Evolutionary conservation across 2,329 filamentous ascomycete genomes (phyloP).

Genomic region (Domatiomyces globalis): DNA sequence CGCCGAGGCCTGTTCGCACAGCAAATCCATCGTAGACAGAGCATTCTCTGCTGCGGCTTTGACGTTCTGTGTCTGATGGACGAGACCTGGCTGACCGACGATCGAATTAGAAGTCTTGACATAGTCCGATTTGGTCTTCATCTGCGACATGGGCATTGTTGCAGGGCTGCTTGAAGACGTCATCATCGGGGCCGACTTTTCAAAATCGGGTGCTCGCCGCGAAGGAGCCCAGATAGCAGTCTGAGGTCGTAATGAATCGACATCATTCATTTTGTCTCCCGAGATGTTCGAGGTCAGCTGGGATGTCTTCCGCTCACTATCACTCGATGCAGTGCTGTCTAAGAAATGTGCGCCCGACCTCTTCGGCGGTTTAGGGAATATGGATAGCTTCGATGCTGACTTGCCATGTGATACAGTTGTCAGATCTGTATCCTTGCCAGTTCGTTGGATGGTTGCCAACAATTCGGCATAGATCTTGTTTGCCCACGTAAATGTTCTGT

Average conservation of each 20-base stretch:
- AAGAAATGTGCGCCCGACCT: slow-evolving; percentile 40
- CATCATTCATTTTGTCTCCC: slow-evolving; percentile 10
- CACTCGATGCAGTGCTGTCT: slow-evolving; percentile 17
- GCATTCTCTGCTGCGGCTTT: slow-evolving; percentile 43
- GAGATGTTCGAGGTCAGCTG: slow-evolving; percentile 11
- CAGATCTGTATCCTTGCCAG: slow-evolving; percentile 28
- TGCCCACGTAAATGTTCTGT: slow-evolving; percentile 55
- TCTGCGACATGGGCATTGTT: background rate
- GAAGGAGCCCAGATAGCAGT: slow-evolving; percentile 13
- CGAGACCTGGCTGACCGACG: background rate
- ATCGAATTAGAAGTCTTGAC: background rate
- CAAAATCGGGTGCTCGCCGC: background rate
- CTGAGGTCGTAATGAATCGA: slow-evolving; percentile 10
- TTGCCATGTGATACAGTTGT: slow-evolving; percentile 26
- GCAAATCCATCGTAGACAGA: slow-evolving; percentile 54
- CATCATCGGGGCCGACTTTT: background rate
- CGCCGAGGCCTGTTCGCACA: slow-evolving; percentile 71
- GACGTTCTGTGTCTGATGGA: background rate
- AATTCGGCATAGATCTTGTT: slow-evolving; percentile 60
- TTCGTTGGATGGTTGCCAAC: slow-evolving; percentile 44
- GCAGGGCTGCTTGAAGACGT: background rate
- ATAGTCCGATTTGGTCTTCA: background rate
- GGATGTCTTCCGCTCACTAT: slow-evolving; percentile 22
- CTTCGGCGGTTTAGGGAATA: slow-evolving; percentile 48
- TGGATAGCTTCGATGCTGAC: slow-evolving; percentile 36